Evolutionary conservation across 371 early-diverging fungal species (phyloP), one percentile per base, ranked within the genome.

Genomic region (Mortierella sp.): DNA sequence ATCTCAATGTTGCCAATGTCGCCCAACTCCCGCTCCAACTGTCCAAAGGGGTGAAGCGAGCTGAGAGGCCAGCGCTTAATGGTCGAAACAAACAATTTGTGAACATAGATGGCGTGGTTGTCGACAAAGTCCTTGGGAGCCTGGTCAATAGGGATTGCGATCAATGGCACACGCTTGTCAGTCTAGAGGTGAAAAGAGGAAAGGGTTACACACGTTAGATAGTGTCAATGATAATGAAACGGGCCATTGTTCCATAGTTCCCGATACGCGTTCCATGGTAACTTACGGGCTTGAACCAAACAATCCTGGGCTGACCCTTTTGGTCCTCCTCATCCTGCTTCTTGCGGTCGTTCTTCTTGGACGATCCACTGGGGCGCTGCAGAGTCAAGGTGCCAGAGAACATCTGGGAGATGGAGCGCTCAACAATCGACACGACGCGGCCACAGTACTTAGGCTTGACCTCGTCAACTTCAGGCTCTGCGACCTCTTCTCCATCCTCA

Each of bases 251-350:
- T 34, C 37, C 22, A 37, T 10, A 7, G 11, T 13, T 8, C 11
- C 29, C 53, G n/a, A n/a, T n/a, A 29, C 45, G 6, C 40, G 13
- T 5, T 29, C 16, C 11, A 10, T 16, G 5, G 26, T 19, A n/a
- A 68, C 86, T 64, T 73, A 90, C 85, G 10, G 97, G 96, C 85
- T 91, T 92, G 89, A 97, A 96, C 96, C 96, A 96, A 11, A 94
- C 91, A 53, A 93, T 91, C 44, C 90, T 76, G 5, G 91, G 89
- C 7, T 79, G 74, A 47, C 78, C 86, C 71, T 87, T 85, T 45
- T 81, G 79, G 41, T 86, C 89, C 58, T 85, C 86, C 47, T 88
- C 79, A 69, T 86, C 86, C 73, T 84, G 85, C 67, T 85, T 85
- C 48, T 89, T 89, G 63, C 91, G 88, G 64, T 91, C 90, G 67